phyloP scores from a whole-genome alignment of 2,329 filamentous ascomycete species.

The Hymenoscyphus repandus region DNA sequence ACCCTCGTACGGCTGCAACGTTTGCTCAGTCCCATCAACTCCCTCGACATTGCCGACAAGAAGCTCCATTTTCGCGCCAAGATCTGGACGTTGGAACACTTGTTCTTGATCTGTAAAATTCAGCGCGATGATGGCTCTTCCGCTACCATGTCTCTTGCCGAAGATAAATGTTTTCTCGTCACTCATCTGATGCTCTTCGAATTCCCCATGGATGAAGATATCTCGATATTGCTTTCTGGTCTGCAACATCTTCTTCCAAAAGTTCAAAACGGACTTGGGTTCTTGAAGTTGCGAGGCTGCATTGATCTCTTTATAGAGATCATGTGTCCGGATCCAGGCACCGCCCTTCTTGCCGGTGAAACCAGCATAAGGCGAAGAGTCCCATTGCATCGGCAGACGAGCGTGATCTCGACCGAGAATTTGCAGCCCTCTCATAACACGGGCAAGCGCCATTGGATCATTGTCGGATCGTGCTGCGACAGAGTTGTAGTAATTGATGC shows the following conservation, averaged over 20 bases:
- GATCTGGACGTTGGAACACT: slow-evolving; percentile 16
- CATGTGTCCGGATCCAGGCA: slow-evolving; percentile 58
- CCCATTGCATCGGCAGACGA: slow-evolving; percentile 66
- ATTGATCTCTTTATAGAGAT: slow-evolving; percentile 50
- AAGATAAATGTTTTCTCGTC: slow-evolving; percentile 42
- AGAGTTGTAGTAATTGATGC: slow-evolving; percentile 44
- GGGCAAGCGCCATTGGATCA: slow-evolving; percentile 37
- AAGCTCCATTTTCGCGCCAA: slow-evolving; percentile 27
- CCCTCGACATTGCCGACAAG: slow-evolving; percentile 23
- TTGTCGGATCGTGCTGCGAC: slow-evolving; percentile 33
- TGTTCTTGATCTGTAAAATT: slow-evolving; percentile 41
- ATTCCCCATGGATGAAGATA: slow-evolving; percentile 57
- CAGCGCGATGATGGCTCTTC: slow-evolving; percentile 37
- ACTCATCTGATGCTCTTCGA: slow-evolving; percentile 45
- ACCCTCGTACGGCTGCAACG: slow-evolving; percentile 31
- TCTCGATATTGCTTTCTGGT: slow-evolving; percentile 45
- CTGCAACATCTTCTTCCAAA: slow-evolving; percentile 28
- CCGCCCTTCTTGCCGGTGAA: slow-evolving; percentile 49
- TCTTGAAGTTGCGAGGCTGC: slow-evolving; percentile 44
- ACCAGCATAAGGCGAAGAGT: slow-evolving; percentile 48
- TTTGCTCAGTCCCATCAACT: slow-evolving; percentile 16
- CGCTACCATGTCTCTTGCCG: slow-evolving; percentile 33
- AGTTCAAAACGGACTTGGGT: slow-evolving; percentile 23
- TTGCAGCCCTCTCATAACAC: slow-evolving; percentile 48
- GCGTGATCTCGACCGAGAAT: slow-evolving; percentile 60